Percentiles rank a stretch among this genome's conserved stretches.
phyloP scores from a whole-genome alignment of 1,284 basidiomycete genomes.

The Ceratobasidium sp. region DNA sequence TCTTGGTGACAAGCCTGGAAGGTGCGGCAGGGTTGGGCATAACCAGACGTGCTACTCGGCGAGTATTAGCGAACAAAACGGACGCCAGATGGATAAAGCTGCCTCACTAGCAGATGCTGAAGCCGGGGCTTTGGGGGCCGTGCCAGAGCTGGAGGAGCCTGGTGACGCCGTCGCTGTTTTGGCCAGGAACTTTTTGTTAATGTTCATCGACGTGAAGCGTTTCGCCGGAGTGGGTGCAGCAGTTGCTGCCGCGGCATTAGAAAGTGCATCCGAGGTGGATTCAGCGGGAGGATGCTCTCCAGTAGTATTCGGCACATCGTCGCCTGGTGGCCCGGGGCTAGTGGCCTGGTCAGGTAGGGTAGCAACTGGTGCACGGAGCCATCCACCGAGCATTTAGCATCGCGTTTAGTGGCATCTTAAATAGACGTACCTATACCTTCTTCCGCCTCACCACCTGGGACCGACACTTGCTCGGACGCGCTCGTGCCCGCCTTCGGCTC shows the following conservation, averaged over 20 bases:
- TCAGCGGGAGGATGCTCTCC: constrained; percentile 13
- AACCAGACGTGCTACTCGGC: constrained; percentile 66
- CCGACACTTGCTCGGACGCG: constrained; percentile 21
- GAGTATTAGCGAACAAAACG: constrained; percentile 28
- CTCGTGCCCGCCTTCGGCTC: constrained; percentile 5
- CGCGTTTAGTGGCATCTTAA: not conserved
- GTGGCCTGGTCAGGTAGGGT: constrained; percentile 1
- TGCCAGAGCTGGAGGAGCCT: constrained; percentile 30
- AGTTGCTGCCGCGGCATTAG: not conserved
- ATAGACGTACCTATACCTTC: constrained; percentile 8
- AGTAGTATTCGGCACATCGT: constrained; percentile 1
- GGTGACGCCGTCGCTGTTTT: constrained; percentile 69
- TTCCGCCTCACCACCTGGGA: constrained; percentile 5
- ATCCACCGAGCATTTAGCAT: not conserved
- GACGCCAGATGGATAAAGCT: not conserved
- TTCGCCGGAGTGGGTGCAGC: constrained; percentile 73
- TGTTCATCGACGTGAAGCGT: constrained; percentile 87
- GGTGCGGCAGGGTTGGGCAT: constrained; percentile 67
- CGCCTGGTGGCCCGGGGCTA: constrained; percentile 8
- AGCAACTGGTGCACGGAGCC: not conserved
- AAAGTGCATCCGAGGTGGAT: constrained; percentile 26
- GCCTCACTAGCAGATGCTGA: constrained; percentile 42
- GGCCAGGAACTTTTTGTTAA: constrained; percentile 94
- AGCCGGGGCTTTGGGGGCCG: constrained; percentile 44
- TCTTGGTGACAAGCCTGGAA: constrained; percentile 85